Conservation (phyloP, 768 basidiomycete genomes). For the Mycena rosella region DNA sequence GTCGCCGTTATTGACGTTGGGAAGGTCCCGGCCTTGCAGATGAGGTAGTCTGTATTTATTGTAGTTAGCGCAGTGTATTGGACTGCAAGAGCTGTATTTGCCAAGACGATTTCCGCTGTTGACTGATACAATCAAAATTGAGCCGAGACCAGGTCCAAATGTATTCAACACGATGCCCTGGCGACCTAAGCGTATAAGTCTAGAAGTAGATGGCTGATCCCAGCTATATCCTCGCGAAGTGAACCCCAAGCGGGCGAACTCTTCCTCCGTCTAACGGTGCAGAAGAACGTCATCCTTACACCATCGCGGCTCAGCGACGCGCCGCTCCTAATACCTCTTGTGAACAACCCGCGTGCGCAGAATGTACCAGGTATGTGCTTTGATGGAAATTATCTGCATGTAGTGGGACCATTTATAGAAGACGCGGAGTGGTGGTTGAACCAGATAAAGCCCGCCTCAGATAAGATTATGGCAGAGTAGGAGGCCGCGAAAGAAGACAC, state of each 20-base stretch:
- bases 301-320: constrained; percentile 65
- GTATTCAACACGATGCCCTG: too few species aligned
- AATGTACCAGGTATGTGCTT: constrained; percentile 55
- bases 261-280: constrained; percentile 64
- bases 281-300: constrained; percentile 70
- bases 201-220: neutral
- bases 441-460: constrained; percentile 44
- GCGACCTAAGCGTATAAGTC: too few species aligned
- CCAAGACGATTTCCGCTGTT: too few species aligned
- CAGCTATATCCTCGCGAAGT: constrained; percentile 46
- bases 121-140: too few species aligned
- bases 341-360: constrained; percentile 66
- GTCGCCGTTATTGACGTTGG: constrained; percentile 78
- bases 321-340: constrained; percentile 47
- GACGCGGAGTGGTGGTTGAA: constrained; percentile 49
- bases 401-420: constrained; percentile 41
- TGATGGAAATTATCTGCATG: neutral
- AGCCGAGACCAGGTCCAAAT: too few species aligned
- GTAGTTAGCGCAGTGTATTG: neutral
- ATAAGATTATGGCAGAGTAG: constrained; percentile 42
- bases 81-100: neutral
- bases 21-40: constrained; percentile 56
- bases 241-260: constrained; percentile 51
- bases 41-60: constrained; percentile 6
- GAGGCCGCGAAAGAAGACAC: constrained; percentile 34